Percentiles rank a stretch among this genome's conserved stretches.
Evolutionary conservation across 768 basidiomycete species (phyloP).

Genomic region (Cubamyces sp.): DNA sequence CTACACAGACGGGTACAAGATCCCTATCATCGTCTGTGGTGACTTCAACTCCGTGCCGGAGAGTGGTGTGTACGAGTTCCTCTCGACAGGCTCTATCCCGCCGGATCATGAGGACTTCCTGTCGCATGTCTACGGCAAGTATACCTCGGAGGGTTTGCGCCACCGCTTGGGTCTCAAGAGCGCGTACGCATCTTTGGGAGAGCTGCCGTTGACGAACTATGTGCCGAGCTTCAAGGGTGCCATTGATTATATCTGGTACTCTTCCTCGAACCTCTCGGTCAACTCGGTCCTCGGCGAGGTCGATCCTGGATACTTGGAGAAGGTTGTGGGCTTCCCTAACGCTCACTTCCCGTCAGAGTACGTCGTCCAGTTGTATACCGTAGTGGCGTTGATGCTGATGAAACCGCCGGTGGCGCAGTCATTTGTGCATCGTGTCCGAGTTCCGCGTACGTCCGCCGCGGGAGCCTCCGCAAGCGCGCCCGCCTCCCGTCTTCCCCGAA

Average conservation of each 20-base stretch:
- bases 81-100: slow-evolving; percentile 70
- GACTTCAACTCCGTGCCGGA: slow-evolving; percentile 92
- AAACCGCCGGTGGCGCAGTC: slow-evolving; percentile 46
- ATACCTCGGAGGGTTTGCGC: slow-evolving; percentile 85
- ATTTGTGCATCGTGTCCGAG: slow-evolving; percentile 71
- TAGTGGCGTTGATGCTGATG: slow-evolving; percentile 14
- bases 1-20: slow-evolving; percentile 85
- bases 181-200: slow-evolving; percentile 69
- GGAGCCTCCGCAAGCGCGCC: slow-evolving; percentile 42
- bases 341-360: slow-evolving; percentile 97
- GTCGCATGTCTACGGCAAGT: slow-evolving; percentile 87
- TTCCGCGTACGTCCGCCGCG: slow-evolving; percentile 81
- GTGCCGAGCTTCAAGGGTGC: slow-evolving; percentile 85
- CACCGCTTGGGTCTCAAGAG: slow-evolving; percentile 85
- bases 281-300: slow-evolving; percentile 89
- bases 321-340: slow-evolving; percentile 96
- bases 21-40: slow-evolving; percentile 90
- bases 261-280: slow-evolving; percentile 69
- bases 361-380: slow-evolving; percentile 41
- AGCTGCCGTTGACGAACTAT: slow-evolving; percentile 83
- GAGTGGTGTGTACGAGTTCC: slow-evolving; percentile 91
- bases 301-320: slow-evolving; percentile 81
- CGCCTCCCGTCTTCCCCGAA: slow-evolving; percentile 44
- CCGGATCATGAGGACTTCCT: slow-evolving; percentile 90
- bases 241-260: slow-evolving; percentile 96